A percentile compares a stretch with the other conserved stretches of the same genome.
phyloP scores from a whole-genome alignment of 768 basidiomycete species.

The Amanita brunnescens region DNA sequence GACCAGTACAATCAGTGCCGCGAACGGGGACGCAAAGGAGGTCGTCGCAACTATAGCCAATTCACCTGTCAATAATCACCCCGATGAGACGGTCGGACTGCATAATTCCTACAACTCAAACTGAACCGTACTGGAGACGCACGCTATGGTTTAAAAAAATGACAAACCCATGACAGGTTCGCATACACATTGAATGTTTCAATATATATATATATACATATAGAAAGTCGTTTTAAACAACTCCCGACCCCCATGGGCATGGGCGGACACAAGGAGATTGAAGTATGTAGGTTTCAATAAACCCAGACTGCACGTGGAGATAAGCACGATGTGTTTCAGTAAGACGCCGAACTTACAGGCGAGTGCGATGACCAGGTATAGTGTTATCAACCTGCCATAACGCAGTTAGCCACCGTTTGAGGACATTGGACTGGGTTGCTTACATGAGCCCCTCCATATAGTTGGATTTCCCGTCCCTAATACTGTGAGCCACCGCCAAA shows the following conservation, averaged over 20 bases:
- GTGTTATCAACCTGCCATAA: constrained; percentile 36
- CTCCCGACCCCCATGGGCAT: too few relatives aligned
- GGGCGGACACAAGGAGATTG: not conserved
- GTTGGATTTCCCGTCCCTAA: constrained; percentile 78
- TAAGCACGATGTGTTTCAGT: not conserved
- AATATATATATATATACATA: not conserved
- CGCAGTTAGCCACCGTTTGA: not conserved
- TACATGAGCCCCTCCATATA: constrained; percentile 88
- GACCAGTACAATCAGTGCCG: not conserved
- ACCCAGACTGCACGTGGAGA: constrained; percentile 17
- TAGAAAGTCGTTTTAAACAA: not conserved
- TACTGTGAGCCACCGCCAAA: constrained; percentile 3
- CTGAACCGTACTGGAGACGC: not conserved
- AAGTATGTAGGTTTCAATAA: constrained; percentile 11
- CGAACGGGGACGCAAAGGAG: not conserved
- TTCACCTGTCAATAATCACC: not conserved
- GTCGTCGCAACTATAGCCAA: not conserved
- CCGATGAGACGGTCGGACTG: constrained; percentile 6
- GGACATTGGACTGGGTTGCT: not conserved
- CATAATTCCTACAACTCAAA: constrained; percentile 6
- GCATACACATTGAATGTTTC: not conserved
- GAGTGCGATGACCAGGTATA: constrained; percentile 77
- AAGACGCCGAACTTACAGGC: constrained; percentile 45
- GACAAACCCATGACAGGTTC: too few relatives aligned
- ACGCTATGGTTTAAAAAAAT: too few relatives aligned